Base-by-base conservation (phyloP, 2,329 filamentous ascomycete genomes). In the Paraphaeosphaeria minitans region DNA sequence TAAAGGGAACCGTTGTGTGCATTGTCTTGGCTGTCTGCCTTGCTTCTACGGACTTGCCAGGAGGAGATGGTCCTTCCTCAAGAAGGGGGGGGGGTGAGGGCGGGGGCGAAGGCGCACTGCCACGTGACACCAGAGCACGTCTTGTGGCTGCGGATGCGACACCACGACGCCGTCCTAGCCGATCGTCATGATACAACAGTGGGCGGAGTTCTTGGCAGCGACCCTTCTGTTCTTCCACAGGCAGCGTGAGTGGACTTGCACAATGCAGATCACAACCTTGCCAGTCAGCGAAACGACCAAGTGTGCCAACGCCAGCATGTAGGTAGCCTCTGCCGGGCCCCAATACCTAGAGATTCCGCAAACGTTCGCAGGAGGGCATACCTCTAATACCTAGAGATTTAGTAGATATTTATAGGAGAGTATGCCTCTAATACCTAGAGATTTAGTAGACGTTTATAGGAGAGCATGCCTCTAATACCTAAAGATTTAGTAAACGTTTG, bases 91-190 rank as follows among this genome's bases (percentile, higher is more conserved):
- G 4, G 27, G 8, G 27, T 8, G 27, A 29, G 27, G 4, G n/a
- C n/a, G n/a, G n/a, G n/a, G 16, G 14, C 14, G 37, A 39, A n/a
- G 16, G 8, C 16, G 45, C 45, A 48, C 47, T 31, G 47, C 47
- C 47, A 50, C 47, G 50, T 53, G 37, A 53, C n/a, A 53, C 37
- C 37, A 43, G 16, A 13, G 31, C 37, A 33, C 22, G 22, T 43
- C 37, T n/a, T 42, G 50, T 42, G 39, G 39, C 51, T 45, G 51
- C 51, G 39, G 51, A n/a, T 53, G 41, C 51, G 35, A 35, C 41
- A 24, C 1, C 51, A 9, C 22, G 7, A 33, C 9, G 41, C 41
- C 27, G 41, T 53, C 41, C 8, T 45, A 53, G 16, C 41, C 41
- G 51, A 37, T 5, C 13, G 19, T 29, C 19, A 53, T 24, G 51